Conservation (phyloP, 2,329 filamentous ascomycete species). For the Ophiocordyceps camponoti-rufipedis region DNA sequence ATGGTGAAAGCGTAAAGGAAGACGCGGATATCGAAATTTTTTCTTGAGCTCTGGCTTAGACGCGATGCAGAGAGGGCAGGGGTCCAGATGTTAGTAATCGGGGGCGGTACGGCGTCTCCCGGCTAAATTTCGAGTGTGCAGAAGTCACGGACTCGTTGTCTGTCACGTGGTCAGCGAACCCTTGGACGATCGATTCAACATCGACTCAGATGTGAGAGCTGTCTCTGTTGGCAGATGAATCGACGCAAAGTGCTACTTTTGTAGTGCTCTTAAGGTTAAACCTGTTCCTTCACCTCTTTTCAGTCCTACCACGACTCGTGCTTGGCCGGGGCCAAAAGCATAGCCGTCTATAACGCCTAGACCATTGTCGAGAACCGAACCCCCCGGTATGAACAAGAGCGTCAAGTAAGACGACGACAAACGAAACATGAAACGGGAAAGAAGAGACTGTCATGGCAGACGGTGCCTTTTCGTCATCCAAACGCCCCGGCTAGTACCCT, state of each 20-base stretch:
- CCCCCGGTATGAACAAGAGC: not conserved
- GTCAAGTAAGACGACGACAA: not conserved
- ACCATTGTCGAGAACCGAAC: slow-evolving; percentile 1
- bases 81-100: too few species aligned
- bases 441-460: not conserved
- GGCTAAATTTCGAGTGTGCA: not conserved
- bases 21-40: too few species aligned
- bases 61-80: too few species aligned
- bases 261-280: too few species aligned
- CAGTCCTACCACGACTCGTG: not conserved
- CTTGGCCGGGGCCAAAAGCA: slow-evolving; percentile 5
- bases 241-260: too few species aligned
- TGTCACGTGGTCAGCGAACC: too few species aligned
- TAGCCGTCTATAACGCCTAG: slow-evolving; percentile 2
- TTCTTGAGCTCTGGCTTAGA: too few species aligned
- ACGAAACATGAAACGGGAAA: not conserved
- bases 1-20: too few species aligned
- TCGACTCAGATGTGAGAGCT: too few species aligned
- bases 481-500: not conserved
- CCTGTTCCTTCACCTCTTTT: not conserved
- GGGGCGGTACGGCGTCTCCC: not conserved
- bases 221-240: not conserved
- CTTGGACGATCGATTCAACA: too few species aligned
- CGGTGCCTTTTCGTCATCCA: not conserved
- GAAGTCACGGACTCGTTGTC: too few species aligned